Conservation (phyloP, 2,329 filamentous ascomycete genomes). For the Colletotrichum limetticola region DNA sequence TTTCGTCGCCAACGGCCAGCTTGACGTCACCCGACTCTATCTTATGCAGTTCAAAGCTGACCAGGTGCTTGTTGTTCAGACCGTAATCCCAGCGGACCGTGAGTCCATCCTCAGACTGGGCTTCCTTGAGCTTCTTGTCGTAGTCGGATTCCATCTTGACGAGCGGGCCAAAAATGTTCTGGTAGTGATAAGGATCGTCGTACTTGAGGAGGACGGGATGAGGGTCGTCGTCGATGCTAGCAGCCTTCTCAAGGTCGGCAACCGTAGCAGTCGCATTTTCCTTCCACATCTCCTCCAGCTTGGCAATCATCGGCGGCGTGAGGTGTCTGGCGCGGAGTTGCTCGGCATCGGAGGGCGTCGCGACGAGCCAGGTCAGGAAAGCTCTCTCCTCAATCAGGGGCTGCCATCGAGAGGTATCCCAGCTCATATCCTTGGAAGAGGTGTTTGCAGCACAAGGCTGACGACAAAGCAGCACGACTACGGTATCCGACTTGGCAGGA, state of each 20-base stretch:
- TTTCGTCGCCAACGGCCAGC: conserved; percentile 96
- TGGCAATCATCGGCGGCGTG: conserved; percentile 93
- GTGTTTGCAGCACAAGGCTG: conserved; percentile 95
- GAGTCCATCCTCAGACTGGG: conserved; percentile 95
- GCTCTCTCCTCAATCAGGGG: conserved; percentile 96
- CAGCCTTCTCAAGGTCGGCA: conserved; percentile 89
- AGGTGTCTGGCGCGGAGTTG: conserved; percentile 94
- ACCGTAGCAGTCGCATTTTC: conserved; percentile 90
- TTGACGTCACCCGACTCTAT: conserved; percentile 98
- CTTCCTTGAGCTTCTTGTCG: conserved; percentile 98
- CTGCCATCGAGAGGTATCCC: conserved; percentile 98
- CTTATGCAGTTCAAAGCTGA: conserved; percentile 95
- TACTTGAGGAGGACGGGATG: conserved; percentile 92
- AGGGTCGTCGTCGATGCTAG: conserved; percentile 93
- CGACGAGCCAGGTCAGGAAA: conserved; percentile 93
- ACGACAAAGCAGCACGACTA: conserved; percentile 95
- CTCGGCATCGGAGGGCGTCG: conserved; percentile 89
- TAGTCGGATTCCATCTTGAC: conserved; percentile 99
- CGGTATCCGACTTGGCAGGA: conserved; percentile 97
- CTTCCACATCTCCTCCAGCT: conserved; percentile 98
- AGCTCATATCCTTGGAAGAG: conserved; percentile 99
- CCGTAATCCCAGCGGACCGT: conserved; percentile 95
- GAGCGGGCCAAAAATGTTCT: conserved; percentile 96
- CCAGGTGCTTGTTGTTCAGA: conserved; percentile 96
- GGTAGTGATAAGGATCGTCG: conserved; percentile 97